Evolutionary conservation across 352 stramenopile species (phyloP).

Genomic region (Thalassiosira livingstoniorum): DNA sequence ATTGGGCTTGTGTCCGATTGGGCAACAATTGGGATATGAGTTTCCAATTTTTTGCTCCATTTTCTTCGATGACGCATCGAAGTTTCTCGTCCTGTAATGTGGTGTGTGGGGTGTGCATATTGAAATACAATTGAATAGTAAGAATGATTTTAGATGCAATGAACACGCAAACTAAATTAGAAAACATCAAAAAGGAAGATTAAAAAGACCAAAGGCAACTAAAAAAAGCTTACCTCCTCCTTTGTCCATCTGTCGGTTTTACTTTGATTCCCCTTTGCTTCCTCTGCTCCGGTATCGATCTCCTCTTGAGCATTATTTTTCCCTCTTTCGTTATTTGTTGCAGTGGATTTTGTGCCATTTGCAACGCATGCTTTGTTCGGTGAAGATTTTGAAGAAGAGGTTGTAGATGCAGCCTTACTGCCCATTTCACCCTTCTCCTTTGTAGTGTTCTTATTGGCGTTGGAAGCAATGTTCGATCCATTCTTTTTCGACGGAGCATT

Average conservation of each 20-base stretch:
- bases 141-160: neutral
- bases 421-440: too few species aligned
- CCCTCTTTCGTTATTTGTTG: too few species aligned
- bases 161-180: neutral
- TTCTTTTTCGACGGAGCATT: too few species aligned
- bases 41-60: slow-evolving; percentile 83
- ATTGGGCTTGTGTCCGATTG: slow-evolving; percentile 72
- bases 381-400: too few species aligned
- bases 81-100: slow-evolving; percentile 46
- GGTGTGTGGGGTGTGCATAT: neutral
- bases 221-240: slow-evolving; percentile 44
- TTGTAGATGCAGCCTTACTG: too few species aligned
- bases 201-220: neutral
- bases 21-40: slow-evolving; percentile 67
- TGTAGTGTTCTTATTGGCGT: too few species aligned
- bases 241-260: slow-evolving; percentile 53
- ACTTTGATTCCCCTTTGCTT: too few species aligned
- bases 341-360: too few species aligned
- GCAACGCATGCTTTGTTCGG: too few species aligned
- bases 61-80: slow-evolving; percentile 64
- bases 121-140: neutral
- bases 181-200: neutral
- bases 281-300: too few species aligned
- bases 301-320: too few species aligned
- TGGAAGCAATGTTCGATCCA: too few species aligned